phyloP scores from a whole-genome alignment of 192 early-diverging fungal genomes.

The Anaeromyces robustus region DNA sequence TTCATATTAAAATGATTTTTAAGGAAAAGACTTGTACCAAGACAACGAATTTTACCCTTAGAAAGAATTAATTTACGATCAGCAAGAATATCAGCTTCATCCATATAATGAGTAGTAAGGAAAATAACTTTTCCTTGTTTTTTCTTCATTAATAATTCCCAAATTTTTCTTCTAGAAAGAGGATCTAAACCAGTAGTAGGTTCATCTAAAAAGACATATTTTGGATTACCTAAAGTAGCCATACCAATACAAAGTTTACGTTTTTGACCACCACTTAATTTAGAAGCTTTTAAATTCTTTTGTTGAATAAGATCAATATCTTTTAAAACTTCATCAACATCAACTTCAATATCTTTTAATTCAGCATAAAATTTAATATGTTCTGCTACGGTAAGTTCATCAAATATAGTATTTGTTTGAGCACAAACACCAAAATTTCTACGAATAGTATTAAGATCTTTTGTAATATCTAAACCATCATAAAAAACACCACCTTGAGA shows the following conservation, averaged over 20 bases:
- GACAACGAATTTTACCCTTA: neutral
- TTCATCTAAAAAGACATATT: neutral
- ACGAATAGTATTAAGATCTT: neutral
- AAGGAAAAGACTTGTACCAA: neutral
- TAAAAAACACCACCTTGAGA: neutral
- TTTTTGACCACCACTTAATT: neutral
- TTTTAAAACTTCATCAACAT: neutral
- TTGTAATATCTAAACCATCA: neutral
- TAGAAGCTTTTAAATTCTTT: neutral
- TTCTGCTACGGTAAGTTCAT: neutral
- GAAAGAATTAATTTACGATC: neutral
- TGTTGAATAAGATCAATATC: neutral
- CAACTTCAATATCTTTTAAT: neutral
- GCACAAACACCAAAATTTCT: neutral
- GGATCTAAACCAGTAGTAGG: neutral
- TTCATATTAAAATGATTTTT: neutral
- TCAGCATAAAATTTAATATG: neutral
- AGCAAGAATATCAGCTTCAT: neutral
- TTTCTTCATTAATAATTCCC: neutral
- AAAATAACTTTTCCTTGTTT: neutral
- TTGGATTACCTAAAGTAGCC: neutral
- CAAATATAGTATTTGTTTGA: neutral
- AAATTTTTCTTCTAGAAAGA: neutral
- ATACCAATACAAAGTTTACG: neutral
- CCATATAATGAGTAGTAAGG: neutral